Percentiles rank a stretch among this genome's conserved stretches.
These are phyloP conservation scores for Castanea crenata DNA, from an alignment of 306 rosid species.

Conservation along the genomic window DNA sequence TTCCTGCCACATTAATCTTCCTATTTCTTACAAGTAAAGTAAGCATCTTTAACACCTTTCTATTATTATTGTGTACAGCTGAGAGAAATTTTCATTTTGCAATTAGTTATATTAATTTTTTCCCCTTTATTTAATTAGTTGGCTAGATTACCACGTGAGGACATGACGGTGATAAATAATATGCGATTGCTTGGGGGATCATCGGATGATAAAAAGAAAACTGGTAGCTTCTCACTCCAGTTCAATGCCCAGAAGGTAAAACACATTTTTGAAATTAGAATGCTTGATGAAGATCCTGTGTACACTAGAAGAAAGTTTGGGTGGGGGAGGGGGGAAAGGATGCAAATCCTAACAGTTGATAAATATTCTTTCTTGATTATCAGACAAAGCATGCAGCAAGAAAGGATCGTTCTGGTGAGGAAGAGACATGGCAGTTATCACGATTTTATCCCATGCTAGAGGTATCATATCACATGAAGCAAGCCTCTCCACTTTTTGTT, in stretches of 20 bases:
- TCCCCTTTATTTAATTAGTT: constrained; percentile 44
- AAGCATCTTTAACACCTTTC: neutral
- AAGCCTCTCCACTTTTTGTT: constrained; percentile 8
- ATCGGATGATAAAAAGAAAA: constrained; percentile 39
- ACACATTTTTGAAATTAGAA: constrained; percentile 7
- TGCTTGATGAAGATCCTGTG: constrained; percentile 16
- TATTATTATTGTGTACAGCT: constrained; percentile 1
- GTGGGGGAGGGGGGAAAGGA: neutral
- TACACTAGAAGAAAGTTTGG: neutral
- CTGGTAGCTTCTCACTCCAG: constrained; percentile 70
- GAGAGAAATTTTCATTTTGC: neutral
- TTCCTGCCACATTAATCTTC: neutral
- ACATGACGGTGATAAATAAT: constrained; percentile 79
- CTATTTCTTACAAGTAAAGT: neutral
- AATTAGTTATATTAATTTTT: constrained; percentile 10
- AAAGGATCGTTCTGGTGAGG: constrained; percentile 72
- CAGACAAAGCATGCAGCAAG: constrained; percentile 79
- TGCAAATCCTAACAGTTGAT: neutral
- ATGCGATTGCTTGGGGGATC: constrained; percentile 72
- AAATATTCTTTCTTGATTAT: constrained; percentile 15
- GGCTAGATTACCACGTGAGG: constrained; percentile 76
- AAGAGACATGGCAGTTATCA: constrained; percentile 84
- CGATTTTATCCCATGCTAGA: constrained; percentile 89
- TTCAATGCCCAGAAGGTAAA: constrained; percentile 76
- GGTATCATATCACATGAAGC: constrained; percentile 42